Evolutionary conservation across 495 filamentous ascomycete species (phyloP), one percentile per base, ranked within the genome.

Genomic region (Bryoglossum gracile): DNA sequence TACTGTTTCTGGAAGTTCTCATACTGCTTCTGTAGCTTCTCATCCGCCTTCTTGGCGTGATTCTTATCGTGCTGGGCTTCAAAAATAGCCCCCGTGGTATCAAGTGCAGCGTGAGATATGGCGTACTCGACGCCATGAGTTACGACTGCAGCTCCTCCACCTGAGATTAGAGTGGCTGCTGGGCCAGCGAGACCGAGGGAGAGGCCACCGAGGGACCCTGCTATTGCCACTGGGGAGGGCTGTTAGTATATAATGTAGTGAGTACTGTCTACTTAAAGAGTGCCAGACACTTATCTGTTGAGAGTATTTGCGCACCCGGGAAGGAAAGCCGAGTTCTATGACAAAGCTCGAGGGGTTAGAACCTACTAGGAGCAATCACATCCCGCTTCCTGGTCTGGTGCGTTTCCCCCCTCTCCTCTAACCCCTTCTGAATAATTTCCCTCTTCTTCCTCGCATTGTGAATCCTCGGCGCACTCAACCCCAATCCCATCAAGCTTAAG

Each of bases 401-500:
- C 2, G 55, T 61, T 3, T 48, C 43, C 16, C 61, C 61, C 30
- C 55, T 52, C 13, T 36, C 41, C 36, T 61, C 46, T 8, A 63
- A 50, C 4, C 60, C 55, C 22, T 40, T 53, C 50, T 63, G 58
- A 36, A 63, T 63, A 36, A 63, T 63, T 40, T 63, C 61, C 22
- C 61, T 51, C 38, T 63, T 63, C 51, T 63, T 63, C 9, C 61
- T 39, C n/a, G 58, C 58, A 40, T 63, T 63, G 43, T 63, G 61
- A n/a, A 63, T 55, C n/a, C 58, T 43, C 3, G 61, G 61, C 4
- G 55, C 61, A 21, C 53, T 53, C 24, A 63, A 38, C 3, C 61
- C 61, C 28, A 63, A 46, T 0, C 61, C 61, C 14, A 63, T 46
- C 13, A 63, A 22, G 8, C 58, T 61, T n/a, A 63, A 50, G 3